Evolutionary conservation across 1,284 basidiomycete genomes (phyloP).

Genomic region (Meripilus lineatus): DNA sequence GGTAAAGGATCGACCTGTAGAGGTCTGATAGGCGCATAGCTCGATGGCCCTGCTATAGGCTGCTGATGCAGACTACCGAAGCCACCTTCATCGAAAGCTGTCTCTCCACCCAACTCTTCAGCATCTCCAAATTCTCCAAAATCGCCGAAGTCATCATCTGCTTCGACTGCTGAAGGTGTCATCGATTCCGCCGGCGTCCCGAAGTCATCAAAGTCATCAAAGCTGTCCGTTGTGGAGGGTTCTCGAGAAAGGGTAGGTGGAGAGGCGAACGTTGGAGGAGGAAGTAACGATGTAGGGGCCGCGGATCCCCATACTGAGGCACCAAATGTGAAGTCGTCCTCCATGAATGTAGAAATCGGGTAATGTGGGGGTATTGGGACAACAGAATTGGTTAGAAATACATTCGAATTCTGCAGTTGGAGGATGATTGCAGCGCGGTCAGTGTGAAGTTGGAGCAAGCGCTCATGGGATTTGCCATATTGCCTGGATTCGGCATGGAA

Average conservation of each 20-base stretch:
- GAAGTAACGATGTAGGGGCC: slow-evolving; percentile 29
- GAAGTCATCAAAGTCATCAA: slow-evolving; percentile 69
- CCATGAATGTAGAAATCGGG: slow-evolving; percentile 37
- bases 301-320: slow-evolving; percentile 66
- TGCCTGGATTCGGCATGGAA: too few species aligned
- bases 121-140: slow-evolving; percentile 85
- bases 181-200: slow-evolving; percentile 46
- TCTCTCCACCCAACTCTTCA: slow-evolving; percentile 28
- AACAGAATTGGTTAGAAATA: background rate
- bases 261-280: slow-evolving; percentile 16
- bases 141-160: slow-evolving; percentile 76
- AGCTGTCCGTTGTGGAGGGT: slow-evolving; percentile 42
- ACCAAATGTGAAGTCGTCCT: slow-evolving; percentile 67
- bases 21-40: slow-evolving; percentile 65
- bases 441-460: background rate
- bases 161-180: slow-evolving; percentile 32
- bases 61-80: slow-evolving; percentile 34
- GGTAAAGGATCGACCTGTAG: slow-evolving; percentile 64
- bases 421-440: too few species aligned
- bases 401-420: background rate
- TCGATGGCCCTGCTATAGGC: slow-evolving; percentile 40
- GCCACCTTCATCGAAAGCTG: slow-evolving; percentile 36
- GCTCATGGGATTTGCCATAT: too few species aligned
- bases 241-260: slow-evolving; percentile 20
- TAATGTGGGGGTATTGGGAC: background rate